Percentiles rank a stretch among this genome's conserved stretches.
Conservation (phyloP, 2,329 filamentous ascomycete genomes). For the Calonectria montana region DNA sequence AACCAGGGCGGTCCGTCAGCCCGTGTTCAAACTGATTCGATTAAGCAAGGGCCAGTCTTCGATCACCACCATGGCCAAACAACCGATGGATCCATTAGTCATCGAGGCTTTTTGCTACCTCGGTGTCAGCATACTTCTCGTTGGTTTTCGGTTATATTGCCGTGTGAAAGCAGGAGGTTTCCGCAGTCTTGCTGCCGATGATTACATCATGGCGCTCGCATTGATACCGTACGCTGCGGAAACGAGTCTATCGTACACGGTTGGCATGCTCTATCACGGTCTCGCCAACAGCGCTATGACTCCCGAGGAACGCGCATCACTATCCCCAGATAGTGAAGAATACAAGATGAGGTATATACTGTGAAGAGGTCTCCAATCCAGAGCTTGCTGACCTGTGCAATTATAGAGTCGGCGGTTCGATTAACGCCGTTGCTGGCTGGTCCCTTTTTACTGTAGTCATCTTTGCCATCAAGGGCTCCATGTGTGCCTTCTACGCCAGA, state of each 20-base stretch:
- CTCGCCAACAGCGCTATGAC: slow-evolving; percentile 17
- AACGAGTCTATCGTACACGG: neutral
- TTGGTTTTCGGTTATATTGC: slow-evolving; percentile 11
- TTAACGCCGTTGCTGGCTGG: neutral
- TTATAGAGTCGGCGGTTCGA: slow-evolving; percentile 13
- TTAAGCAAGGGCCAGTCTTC: neutral
- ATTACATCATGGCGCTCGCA: slow-evolving; percentile 9
- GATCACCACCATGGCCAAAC: neutral
- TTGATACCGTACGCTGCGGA: neutral
- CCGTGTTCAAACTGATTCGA: neutral
- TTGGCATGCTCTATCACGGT: neutral
- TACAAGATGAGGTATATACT: slow-evolving; percentile 2
- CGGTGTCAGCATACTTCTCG: neutral
- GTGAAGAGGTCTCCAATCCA: neutral
- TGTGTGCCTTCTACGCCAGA: slow-evolving; percentile 8
- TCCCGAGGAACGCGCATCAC: neutral
- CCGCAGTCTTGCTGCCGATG: neutral
- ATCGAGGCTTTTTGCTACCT: slow-evolving; percentile 14
- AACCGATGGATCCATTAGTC: neutral
- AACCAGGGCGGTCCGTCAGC: neutral
- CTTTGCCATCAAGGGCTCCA: slow-evolving; percentile 9
- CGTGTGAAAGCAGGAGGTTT: neutral
- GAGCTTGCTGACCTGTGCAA: neutral
- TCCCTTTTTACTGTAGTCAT: neutral
- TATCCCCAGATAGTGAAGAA: slow-evolving; percentile 9